Evolutionary conservation across 179 eudicot genomes (phyloP).

Genomic region (Drosera spatulata): DNA sequence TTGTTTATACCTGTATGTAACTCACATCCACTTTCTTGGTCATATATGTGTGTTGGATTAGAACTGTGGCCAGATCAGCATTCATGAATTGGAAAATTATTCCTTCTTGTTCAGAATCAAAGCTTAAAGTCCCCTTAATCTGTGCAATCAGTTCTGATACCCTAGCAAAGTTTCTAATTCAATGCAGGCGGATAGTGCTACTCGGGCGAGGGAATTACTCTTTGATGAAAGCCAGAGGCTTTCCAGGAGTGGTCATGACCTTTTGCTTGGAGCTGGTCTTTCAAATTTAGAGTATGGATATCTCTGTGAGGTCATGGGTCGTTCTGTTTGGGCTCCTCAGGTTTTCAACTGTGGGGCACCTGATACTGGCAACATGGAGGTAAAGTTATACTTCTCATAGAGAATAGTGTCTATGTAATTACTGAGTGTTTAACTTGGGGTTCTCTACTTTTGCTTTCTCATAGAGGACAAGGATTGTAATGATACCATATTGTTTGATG

Average conservation of each 20-base stretch:
- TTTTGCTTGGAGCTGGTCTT: conserved; percentile 73
- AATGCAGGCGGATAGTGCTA: conserved; percentile 82
- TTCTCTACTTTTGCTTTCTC: too few species aligned
- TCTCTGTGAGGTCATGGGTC: conserved; percentile 97
- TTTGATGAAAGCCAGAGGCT: conserved; percentile 27
- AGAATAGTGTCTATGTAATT: not conserved
- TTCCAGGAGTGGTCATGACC: conserved; percentile 14
- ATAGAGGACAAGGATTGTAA: too few species aligned
- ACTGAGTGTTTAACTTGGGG: not conserved
- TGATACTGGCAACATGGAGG: conserved; percentile 99
- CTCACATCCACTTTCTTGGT: not conserved
- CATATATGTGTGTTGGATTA: not conserved
- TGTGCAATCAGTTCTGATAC: not conserved
- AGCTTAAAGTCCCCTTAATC: not conserved
- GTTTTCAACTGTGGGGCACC: conserved; percentile 98
- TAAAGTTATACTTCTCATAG: conserved; percentile 9
- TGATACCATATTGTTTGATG: too few species aligned
- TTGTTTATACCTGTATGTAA: conserved; percentile 78
- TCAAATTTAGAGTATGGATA: conserved; percentile 94
- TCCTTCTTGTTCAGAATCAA: not conserved
- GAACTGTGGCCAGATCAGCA: not conserved
- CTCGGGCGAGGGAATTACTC: conserved; percentile 62
- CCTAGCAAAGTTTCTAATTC: not conserved
- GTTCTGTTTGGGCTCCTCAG: conserved; percentile 94
- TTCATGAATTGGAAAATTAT: not conserved